These are phyloP conservation scores for Paulownia fortunei DNA, from an alignment of 257 asterid species.

Conservation along the genomic window DNA sequence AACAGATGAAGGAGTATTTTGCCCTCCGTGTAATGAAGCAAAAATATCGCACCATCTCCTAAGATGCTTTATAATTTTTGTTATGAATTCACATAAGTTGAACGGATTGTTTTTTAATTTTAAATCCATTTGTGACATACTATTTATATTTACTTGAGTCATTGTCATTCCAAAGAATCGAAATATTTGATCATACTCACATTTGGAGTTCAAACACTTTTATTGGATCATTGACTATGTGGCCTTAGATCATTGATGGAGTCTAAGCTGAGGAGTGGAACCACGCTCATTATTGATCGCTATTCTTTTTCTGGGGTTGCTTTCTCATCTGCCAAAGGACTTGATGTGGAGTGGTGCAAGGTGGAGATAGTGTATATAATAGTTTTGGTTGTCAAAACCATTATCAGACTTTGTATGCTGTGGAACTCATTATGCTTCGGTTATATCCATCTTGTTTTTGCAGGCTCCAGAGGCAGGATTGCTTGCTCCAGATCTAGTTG, in stretches of 20 bases:
- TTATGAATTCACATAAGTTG: neutral
- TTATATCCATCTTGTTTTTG: slow-evolving; percentile 19
- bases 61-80: neutral
- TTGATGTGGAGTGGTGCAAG: slow-evolving; percentile 78
- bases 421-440: slow-evolving; percentile 19
- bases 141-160: neutral
- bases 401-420: neutral
- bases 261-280: slow-evolving; percentile 76
- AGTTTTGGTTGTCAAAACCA: slow-evolving; percentile 1
- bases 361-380: slow-evolving; percentile 40
- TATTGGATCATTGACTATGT: slow-evolving; percentile 25
- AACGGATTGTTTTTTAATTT: neutral
- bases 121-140: neutral
- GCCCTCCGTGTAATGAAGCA: neutral
- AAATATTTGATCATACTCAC: neutral
- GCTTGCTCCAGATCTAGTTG: slow-evolving; percentile 91
- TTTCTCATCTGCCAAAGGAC: slow-evolving; percentile 93
- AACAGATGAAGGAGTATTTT: neutral
- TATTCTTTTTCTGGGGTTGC: slow-evolving; percentile 95
- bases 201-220: slow-evolving; percentile 19
- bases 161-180: neutral
- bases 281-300: slow-evolving; percentile 82
- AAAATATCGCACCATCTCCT: neutral
- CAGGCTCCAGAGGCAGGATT: slow-evolving; percentile 93
- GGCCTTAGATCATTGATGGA: slow-evolving; percentile 75